phyloP scores from a whole-genome alignment of 208 protist species.

The Crithidia acanthocephali region DNA sequence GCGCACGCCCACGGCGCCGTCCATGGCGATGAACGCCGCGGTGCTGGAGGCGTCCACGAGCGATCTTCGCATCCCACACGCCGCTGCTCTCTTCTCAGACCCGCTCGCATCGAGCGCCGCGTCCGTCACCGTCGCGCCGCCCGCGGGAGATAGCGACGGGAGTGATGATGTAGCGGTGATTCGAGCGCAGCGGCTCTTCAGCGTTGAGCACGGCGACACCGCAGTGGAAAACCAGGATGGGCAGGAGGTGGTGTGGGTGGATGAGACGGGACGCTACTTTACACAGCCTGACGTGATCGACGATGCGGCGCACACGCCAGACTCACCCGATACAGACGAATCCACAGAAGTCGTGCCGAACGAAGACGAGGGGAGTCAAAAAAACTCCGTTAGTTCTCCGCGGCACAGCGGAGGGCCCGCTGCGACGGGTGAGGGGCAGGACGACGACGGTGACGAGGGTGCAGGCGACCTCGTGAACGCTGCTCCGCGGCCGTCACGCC shows the following conservation, averaged over 20 bases:
- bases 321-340: too few relatives aligned
- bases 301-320: not conserved
- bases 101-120: not conserved
- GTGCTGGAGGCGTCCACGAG: conserved; percentile 15
- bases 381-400: not conserved
- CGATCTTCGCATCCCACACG: conserved; percentile 8
- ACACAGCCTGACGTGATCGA: not conserved
- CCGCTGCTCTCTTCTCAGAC: conserved; percentile 20
- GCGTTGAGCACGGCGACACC: not conserved
- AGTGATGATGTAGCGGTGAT: not conserved
- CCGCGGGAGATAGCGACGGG: not conserved
- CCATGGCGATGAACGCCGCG: conserved; percentile 4
- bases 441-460: not conserved
- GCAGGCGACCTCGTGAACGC: not conserved
- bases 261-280: not conserved
- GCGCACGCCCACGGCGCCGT: conserved; percentile 15
- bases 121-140: not conserved
- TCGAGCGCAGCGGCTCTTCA: not conserved
- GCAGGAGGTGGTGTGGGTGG: conserved; percentile 5
- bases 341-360: too few relatives aligned
- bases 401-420: not conserved
- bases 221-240: not conserved
- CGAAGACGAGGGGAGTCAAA: not conserved
- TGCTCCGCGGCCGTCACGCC: not conserved
- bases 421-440: not conserved